Percentiles rank a stretch among this genome's conserved stretches.
Evolutionary conservation across 768 basidiomycete species (phyloP).

Genomic region (Trametopsis cervina): DNA sequence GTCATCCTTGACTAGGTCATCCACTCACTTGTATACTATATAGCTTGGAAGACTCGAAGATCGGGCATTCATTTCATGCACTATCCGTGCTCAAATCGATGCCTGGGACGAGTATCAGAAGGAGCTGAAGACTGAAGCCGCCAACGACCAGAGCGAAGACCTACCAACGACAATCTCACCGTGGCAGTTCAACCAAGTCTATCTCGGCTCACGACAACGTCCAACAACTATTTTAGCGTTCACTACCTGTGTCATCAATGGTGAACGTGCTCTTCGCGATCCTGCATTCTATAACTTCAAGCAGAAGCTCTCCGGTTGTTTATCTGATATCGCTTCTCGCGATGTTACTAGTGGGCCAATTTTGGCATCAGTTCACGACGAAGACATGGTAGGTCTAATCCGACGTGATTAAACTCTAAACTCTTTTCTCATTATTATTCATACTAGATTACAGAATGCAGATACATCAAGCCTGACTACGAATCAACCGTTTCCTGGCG

Average conservation of each 20-base stretch:
- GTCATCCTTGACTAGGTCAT: neutral
- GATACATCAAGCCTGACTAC: slow-evolving; percentile 14
- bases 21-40: neutral
- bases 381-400: neutral
- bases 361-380: neutral
- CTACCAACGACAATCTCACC: neutral
- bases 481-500: slow-evolving; percentile 18
- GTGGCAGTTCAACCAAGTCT: neutral
- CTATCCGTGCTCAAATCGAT: slow-evolving; percentile 3
- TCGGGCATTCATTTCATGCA: neutral
- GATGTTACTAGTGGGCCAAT: neutral
- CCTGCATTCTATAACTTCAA: neutral
- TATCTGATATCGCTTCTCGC: neutral
- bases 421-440: too few relatives aligned
- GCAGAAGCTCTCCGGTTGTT: neutral
- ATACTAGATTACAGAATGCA: slow-evolving; percentile 13
- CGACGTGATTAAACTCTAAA: neutral
- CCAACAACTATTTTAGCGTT: neutral
- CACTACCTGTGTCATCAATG: too few relatives aligned
- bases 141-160: neutral
- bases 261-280: neutral
- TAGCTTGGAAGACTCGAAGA: slow-evolving; percentile 1
- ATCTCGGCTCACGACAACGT: neutral
- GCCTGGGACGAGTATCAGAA: neutral
- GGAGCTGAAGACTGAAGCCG: neutral